A percentile compares a stretch with the other conserved stretches of the same genome.
Evolutionary conservation across 495 filamentous ascomycete species (phyloP).

Genomic region (Trichocladium uniseriatum): DNA sequence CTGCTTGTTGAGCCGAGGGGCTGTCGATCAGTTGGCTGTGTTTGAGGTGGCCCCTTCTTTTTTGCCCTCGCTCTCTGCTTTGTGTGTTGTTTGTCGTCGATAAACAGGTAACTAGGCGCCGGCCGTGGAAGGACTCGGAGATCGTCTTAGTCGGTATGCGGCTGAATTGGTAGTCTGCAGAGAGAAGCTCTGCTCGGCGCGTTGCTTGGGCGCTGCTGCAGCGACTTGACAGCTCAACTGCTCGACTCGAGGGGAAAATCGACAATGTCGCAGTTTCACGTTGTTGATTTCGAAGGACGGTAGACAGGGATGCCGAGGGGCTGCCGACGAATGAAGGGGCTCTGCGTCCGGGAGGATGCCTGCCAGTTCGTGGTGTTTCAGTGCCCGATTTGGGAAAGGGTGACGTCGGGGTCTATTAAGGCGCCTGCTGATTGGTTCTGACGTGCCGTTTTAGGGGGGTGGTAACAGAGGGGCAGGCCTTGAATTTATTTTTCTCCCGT

Average conservation of each 20-base stretch:
- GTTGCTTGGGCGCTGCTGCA: slow-evolving; percentile 9
- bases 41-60: slow-evolving; percentile 1
- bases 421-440: slow-evolving; percentile 18
- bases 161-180: background rate
- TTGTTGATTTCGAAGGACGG: slow-evolving; percentile 18
- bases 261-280: slow-evolving; percentile 23
- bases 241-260: too few species aligned
- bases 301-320: slow-evolving; percentile 17
- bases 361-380: slow-evolving; percentile 23
- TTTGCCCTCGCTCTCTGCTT: background rate
- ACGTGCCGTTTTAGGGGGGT: slow-evolving; percentile 13
- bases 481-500: background rate
- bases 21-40: slow-evolving; percentile 8
- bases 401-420: slow-evolving; percentile 9
- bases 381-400: slow-evolving; percentile 14
- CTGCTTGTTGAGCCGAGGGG: slow-evolving; percentile 3
- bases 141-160: background rate
- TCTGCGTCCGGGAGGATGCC: slow-evolving; percentile 18
- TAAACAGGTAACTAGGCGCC: background rate
- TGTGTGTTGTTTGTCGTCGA: background rate
- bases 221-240: background rate
- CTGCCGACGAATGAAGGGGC: slow-evolving; percentile 24
- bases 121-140: background rate
- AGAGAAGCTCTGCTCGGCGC: background rate
- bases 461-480: slow-evolving; percentile 10